These are phyloP conservation scores for Gardenia jasminoides DNA, from an alignment of 257 asterid species.

Conservation along the genomic window DNA sequence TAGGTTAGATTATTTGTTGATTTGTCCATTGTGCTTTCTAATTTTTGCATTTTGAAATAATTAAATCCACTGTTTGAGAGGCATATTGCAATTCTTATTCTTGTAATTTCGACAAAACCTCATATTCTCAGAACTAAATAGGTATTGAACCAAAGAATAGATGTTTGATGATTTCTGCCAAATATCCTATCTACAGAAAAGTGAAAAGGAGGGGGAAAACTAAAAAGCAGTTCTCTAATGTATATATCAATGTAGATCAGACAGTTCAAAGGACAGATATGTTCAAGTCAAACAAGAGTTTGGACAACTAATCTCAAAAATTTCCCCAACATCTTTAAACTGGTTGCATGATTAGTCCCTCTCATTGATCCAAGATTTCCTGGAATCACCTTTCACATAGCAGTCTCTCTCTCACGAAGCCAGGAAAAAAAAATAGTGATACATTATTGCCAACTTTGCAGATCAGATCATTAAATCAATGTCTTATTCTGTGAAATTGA, in stretches of 20 bases:
- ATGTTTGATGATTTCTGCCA: neutral
- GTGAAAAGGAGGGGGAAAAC: no score
- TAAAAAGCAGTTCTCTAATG: neutral
- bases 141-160: neutral
- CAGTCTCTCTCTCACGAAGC: neutral
- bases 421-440: neutral
- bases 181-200: neutral
- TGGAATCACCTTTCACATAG: neutral
- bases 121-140: neutral
- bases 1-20: neutral
- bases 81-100: neutral
- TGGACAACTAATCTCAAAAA: neutral
- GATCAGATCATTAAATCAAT: neutral
- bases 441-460: no score
- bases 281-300: neutral
- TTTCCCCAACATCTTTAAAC: neutral
- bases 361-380: neutral
- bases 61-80: neutral
- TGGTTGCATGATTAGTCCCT: neutral
- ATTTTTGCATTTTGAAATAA: neutral
- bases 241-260: neutral
- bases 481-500: neutral
- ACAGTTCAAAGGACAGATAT: neutral
- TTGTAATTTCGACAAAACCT: neutral
- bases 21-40: slow-evolving; percentile 2